Base-by-base conservation (phyloP, 2,329 filamentous ascomycete genomes). In the Paraconiothyrium sp. region DNA sequence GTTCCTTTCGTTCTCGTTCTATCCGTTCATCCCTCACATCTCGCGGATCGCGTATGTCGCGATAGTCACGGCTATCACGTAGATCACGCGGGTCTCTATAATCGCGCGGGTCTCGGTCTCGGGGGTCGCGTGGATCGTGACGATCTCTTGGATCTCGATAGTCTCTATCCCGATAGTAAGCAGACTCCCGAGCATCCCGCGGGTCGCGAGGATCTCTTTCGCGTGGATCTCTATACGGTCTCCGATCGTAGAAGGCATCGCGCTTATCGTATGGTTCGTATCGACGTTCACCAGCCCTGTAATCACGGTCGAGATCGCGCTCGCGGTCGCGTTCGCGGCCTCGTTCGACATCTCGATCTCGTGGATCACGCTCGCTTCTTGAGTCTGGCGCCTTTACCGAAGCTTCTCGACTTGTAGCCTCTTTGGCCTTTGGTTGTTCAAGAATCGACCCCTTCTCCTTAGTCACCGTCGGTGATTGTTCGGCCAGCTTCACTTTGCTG, bases 401-500 rank as follows among this genome's bases (percentile, higher is more conserved):
- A 14, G 66, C 14, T 16, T 77, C 71, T 30, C 71, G 71, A 24
- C 72, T 76, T 39, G 77, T 70, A 16, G 77, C 70, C 43, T 80
- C 73, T 54, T 73, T 78, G 72, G 79, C 63, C 73, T 82, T 74
- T 9, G 70, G 69, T 44, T 74, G 69, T 47, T 74, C 75, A 20
- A 71, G 79, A 72, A 69, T 56, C 76, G 83, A 69, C 75, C 82
- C 83, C 81, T 82, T 67, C 76, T 82, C 83, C 60, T 71, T 74
- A 7, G 69, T 47, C 10, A 65, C 49, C 2, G 65, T 54, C 77
- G 81, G 69, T 77, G 79, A 56, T 37, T 66, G 71, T 46, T 73
- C 67, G 9, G 70, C 84, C 44, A 81, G 73, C 46, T 85, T 84
- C 32, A 82, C 79, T 64, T 84, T 85, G 50, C 81, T 80, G 60